phyloP scores from a whole-genome alignment of 2,329 filamentous ascomycete species.

The Scedosporium minutisporum region DNA sequence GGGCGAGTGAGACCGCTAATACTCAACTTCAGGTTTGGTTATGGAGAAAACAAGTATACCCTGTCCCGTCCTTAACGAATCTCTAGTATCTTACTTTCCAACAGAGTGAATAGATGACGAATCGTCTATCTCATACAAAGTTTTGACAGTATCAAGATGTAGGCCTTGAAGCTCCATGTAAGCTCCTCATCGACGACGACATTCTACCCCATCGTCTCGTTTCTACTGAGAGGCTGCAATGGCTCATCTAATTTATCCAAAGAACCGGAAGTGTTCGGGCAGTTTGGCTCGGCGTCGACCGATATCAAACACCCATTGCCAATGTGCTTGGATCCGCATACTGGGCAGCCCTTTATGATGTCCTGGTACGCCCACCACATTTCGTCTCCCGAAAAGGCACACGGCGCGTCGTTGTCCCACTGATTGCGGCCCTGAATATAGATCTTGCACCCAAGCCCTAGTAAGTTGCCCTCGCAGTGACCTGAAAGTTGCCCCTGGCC shows the following conservation, averaged over 20 bases:
- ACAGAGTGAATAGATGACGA: too few species aligned
- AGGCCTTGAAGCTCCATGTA: too few species aligned
- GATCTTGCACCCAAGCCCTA: not conserved
- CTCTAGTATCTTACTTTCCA: too few species aligned
- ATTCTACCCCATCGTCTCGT: too few species aligned
- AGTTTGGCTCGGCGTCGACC: slow-evolving; percentile 3
- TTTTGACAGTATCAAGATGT: too few species aligned
- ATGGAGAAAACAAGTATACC: too few species aligned
- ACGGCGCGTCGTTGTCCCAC: slow-evolving; percentile 8
- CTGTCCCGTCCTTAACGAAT: too few species aligned
- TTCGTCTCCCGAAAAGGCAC: slow-evolving; percentile 10
- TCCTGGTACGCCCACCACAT: slow-evolving; percentile 11
- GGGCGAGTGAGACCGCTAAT: too few species aligned
- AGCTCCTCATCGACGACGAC: too few species aligned
- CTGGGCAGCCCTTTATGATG: slow-evolving; percentile 6
- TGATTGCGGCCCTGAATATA: not conserved
- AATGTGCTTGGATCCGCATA: slow-evolving; percentile 11
- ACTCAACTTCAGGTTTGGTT: too few species aligned
- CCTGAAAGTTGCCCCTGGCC: not conserved
- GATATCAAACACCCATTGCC: slow-evolving; percentile 8
- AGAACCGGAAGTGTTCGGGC: not conserved
- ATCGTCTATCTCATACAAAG: too few species aligned
- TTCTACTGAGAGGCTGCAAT: not conserved
- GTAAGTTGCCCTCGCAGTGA: not conserved
- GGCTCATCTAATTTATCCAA: not conserved